Evolutionary conservation across 1,284 basidiomycete species (phyloP).

Genomic region (Sporisorium reilianum): DNA sequence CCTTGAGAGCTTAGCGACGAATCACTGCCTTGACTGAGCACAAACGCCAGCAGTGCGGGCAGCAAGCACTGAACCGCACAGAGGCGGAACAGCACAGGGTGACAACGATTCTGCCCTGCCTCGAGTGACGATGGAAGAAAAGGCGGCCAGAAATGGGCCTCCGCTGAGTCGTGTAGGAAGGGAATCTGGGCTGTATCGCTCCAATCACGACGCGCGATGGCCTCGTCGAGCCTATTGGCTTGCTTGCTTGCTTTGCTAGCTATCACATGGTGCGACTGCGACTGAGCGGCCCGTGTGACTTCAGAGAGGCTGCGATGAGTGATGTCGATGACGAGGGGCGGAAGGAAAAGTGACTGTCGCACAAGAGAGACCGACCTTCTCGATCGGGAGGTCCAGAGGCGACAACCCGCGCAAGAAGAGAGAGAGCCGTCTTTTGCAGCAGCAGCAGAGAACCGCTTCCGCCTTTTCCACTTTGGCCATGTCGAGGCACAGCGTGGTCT

Average conservation of each 20-base stretch:
- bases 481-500: background rate
- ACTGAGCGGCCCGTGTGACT: background rate
- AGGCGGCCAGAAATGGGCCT: too few species aligned
- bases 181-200: background rate
- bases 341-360: background rate
- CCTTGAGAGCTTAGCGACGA: background rate
- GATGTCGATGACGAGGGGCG: background rate
- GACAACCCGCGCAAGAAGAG: background rate
- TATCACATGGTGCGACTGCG: background rate
- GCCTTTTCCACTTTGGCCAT: background rate
- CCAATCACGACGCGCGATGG: background rate
- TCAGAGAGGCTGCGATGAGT: background rate
- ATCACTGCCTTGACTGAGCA: background rate
- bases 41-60: background rate
- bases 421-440: background rate
- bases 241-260: background rate
- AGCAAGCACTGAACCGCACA: too few species aligned
- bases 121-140: too few species aligned
- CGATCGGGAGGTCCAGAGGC: background rate
- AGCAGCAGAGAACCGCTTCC: background rate
- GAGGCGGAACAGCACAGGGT: too few species aligned
- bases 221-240: background rate
- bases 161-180: background rate
- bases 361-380: background rate
- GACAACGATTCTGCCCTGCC: too few species aligned